Percentiles rank a stretch among this genome's conserved stretches.
Evolutionary conservation across 305 asterid genomes (phyloP).

Genomic region (Petunia hybrid): DNA sequence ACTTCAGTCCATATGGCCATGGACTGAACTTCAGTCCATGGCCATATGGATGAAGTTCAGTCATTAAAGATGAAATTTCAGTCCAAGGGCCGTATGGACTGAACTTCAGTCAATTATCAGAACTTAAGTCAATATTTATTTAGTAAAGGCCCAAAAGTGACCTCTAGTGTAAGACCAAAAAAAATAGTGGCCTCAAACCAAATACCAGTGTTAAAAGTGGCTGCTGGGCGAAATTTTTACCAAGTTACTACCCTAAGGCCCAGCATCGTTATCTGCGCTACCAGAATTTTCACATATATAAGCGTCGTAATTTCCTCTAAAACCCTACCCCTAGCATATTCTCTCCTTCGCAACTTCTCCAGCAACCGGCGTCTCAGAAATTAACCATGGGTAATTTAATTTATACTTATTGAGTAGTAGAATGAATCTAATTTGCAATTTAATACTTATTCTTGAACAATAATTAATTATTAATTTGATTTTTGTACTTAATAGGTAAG

Average conservation of each 20-base stretch:
- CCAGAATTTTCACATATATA: not conserved
- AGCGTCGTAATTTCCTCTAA: not conserved
- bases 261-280: not conserved
- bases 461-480: not conserved
- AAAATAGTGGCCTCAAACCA: too few relatives aligned
- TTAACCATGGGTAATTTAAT: constrained; percentile 8
- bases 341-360: constrained; percentile 11
- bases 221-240: too few relatives aligned
- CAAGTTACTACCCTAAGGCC: not conserved
- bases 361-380: not conserved
- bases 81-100: too few relatives aligned
- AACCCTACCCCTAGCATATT: constrained; percentile 22
- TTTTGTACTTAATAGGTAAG: constrained; percentile 53
- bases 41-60: too few relatives aligned
- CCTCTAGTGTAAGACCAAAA: too few relatives aligned
- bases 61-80: too few relatives aligned
- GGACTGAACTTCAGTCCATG: too few relatives aligned
- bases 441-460: not conserved
- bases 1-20: too few relatives aligned
- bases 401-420: not conserved
- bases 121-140: too few relatives aligned
- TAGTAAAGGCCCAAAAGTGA: too few relatives aligned
- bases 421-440: not conserved
- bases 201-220: too few relatives aligned
- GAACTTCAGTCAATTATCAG: too few relatives aligned